These are phyloP conservation scores for Litchi chinensis DNA, from an alignment of 345 rosid species.

Conservation along the genomic window DNA sequence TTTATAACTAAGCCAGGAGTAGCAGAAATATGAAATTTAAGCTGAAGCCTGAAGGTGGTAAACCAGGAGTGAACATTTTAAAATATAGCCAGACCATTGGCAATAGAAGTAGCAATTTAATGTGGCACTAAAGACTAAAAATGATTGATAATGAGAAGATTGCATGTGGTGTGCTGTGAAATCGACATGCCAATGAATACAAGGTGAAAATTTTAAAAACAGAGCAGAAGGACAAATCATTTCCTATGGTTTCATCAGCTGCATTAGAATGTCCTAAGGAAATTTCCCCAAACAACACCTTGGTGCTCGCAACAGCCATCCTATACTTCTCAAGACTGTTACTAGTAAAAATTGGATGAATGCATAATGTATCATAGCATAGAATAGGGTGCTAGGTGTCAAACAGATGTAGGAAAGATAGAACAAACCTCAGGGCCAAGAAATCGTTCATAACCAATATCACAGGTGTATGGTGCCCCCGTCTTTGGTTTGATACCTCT, in stretches of 20 bases:
- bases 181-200: neutral
- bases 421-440: slow-evolving; percentile 93
- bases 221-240: neutral
- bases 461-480: slow-evolving; percentile 97
- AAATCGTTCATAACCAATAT: slow-evolving; percentile 93
- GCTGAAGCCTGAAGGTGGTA: neutral
- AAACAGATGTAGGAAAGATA: slow-evolving; percentile 19
- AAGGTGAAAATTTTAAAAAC: neutral
- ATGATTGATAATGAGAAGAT: neutral
- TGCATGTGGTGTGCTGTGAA: neutral
- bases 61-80: neutral
- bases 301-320: slow-evolving; percentile 10
- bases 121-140: neutral
- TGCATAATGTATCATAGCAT: neutral
- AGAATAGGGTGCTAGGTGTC: neutral
- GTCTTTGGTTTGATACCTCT: slow-evolving; percentile 94
- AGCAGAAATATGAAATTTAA: neutral
- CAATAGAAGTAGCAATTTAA: neutral
- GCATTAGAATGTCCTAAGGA: neutral
- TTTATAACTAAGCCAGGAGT: neutral
- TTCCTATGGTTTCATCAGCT: slow-evolving; percentile 11
- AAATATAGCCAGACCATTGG: neutral
- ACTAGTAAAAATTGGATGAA: neutral
- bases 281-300: slow-evolving; percentile 1
- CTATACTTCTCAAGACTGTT: neutral